Evolutionary conservation across 208 protist genomes (phyloP).

Genomic region (Trypanosomatidae sp.): DNA sequence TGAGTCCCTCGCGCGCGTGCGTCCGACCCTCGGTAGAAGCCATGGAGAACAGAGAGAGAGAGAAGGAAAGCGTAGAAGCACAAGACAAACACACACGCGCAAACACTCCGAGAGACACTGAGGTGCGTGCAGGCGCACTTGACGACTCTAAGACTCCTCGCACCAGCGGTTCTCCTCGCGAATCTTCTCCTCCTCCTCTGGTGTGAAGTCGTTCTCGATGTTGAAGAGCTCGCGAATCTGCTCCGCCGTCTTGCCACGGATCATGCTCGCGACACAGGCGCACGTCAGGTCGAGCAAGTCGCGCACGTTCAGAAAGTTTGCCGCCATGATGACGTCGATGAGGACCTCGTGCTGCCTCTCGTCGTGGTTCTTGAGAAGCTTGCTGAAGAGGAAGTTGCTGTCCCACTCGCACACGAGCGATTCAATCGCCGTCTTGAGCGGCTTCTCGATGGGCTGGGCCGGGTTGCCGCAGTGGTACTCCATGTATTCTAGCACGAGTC

Average conservation of each 20-base stretch:
- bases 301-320: conserved; percentile 95
- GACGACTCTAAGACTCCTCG: conserved; percentile 60
- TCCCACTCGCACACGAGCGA: conserved; percentile 89
- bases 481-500: conserved; percentile 93
- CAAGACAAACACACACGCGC: neutral
- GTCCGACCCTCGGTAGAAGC: neutral
- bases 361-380: conserved; percentile 81
- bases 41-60: neutral
- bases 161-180: conserved; percentile 88
- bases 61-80: neutral
- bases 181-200: conserved; percentile 94
- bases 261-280: conserved; percentile 92
- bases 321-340: conserved; percentile 94
- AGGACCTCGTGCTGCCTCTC: conserved; percentile 88
- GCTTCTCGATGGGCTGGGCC: conserved; percentile 85
- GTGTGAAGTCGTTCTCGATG: conserved; percentile 96
- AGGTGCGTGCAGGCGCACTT: neutral
- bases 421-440: conserved; percentile 85
- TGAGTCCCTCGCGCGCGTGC: neutral
- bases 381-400: conserved; percentile 77
- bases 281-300: conserved; percentile 94
- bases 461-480: conserved; percentile 90
- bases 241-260: conserved; percentile 94
- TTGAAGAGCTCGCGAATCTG: conserved; percentile 94
- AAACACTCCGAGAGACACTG: too few species aligned